phyloP scores from a whole-genome alignment of 163 green algal species.

The Chlorella variabilis region DNA sequence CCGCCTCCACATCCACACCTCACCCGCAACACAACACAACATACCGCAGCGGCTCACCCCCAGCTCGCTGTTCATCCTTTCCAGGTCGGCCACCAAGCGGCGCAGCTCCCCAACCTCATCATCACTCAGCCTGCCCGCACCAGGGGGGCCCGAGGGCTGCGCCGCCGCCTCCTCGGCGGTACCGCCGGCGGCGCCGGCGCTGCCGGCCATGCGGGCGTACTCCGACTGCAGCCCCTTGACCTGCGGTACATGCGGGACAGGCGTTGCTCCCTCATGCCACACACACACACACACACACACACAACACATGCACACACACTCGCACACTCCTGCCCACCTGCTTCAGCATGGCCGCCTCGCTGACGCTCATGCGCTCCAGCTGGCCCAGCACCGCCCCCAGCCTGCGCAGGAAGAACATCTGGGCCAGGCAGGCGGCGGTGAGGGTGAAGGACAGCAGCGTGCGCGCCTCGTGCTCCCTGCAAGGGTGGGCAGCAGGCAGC shows the following conservation, averaged over 20 bases:
- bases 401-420: conserved; percentile 29
- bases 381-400: conserved; percentile 21
- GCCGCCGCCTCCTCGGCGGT: not conserved
- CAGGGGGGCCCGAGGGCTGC: not conserved
- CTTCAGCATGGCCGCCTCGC: conserved; percentile 30
- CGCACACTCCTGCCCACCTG: too few species aligned
- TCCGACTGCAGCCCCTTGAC: conserved; percentile 27
- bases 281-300: too few species aligned
- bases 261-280: too few species aligned
- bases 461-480: conserved; percentile 14
- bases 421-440: not conserved
- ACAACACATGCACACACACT: not conserved
- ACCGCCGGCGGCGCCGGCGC: not conserved
- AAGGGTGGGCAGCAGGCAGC: not conserved
- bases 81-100: not conserved
- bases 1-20: too few species aligned
- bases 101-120: conserved; percentile 1
- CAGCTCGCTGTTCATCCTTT: not conserved
- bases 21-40: too few species aligned
- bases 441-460: conserved; percentile 19
- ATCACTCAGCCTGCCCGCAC: not conserved
- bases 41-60: not conserved
- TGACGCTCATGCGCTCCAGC: not conserved
- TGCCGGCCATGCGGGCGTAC: conserved; percentile 21
- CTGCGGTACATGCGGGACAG: too few species aligned